Conservation (phyloP, 2,329 filamentous ascomycete genomes). For the Pezicula radicicola region DNA sequence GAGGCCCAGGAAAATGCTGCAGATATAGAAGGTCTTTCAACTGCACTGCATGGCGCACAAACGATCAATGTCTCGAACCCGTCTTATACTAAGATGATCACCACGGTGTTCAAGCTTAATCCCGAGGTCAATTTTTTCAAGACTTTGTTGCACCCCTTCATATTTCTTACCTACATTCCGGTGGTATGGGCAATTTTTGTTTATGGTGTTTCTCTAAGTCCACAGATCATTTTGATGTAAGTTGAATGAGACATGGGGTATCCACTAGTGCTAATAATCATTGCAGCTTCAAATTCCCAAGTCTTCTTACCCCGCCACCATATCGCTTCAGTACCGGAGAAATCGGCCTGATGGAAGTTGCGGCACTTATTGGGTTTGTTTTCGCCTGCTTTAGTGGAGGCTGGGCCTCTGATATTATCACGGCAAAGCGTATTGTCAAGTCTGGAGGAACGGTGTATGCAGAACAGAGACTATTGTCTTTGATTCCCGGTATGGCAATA, state of each 20-base stretch:
- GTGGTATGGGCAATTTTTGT: neutral
- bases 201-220: neutral
- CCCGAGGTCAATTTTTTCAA: neutral
- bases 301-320: neutral
- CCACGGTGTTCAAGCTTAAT: neutral
- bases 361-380: neutral
- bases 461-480: neutral
- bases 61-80: neutral
- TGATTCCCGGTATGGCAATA: neutral
- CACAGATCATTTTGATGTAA: neutral
- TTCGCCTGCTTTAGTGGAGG: neutral
- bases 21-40: neutral
- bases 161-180: neutral
- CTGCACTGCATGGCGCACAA: neutral
- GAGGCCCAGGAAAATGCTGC: neutral
- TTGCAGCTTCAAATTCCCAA: neutral
- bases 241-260: neutral
- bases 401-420: neutral
- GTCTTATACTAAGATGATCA: neutral
- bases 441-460: neutral
- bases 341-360: neutral
- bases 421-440: neutral
- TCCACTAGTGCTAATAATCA: neutral
- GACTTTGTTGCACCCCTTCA: neutral
- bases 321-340: neutral